Evolutionary conservation across 2,329 filamentous ascomycete genomes (phyloP), one percentile per base, ranked within the genome.

Genomic region (Tolypocladium nubicola): DNA sequence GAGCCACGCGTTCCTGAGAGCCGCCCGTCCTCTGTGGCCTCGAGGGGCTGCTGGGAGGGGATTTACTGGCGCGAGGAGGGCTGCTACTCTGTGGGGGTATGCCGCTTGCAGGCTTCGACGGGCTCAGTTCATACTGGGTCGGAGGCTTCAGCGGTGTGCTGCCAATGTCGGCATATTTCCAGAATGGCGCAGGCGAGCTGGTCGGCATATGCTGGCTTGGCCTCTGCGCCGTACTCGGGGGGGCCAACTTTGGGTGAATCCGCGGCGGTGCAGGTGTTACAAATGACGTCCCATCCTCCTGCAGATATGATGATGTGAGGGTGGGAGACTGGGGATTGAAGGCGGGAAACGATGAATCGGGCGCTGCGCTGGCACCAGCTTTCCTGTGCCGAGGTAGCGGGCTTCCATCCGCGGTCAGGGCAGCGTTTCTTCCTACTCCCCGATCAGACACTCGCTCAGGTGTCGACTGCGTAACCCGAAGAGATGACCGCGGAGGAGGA

Each of bases 121-220:
- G 84, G 64, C 83, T 86, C 45, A 79, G 68, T 59, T 87, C 83
- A 57, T 81, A 83, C 4, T 74, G 70, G 0, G 70, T 65, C 4
- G 72, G 64, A 16, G 76, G 72, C 63, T 77, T 76, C 56, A 88
- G 75, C 1, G 89, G 89, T 2, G 88, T 92, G 70, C 85, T 89
- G 33, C 83, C 82, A 59, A 90, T 81, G 62, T 91, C 88, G 45
- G 88, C 85, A 70, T 89, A 94, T 70, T 89, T 91, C 90, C 90
- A 95, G 71, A 95, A 94, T 0, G 89, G 89, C 1, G 90, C 90
- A 0, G 90, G 90, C 38, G 88, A 91, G 64, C 87, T 90, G 52
- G 90, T 91, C 39, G 89, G 88, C 82, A 93, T 90, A 69, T 90
- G 89, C 66, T 91, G 88, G 67, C 88, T 92, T 11, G 90, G 90